These are phyloP conservation scores for Colletotrichum echinochloae DNA, from an alignment of 2,329 filamentous ascomycete genomes.

Conservation along the genomic window DNA sequence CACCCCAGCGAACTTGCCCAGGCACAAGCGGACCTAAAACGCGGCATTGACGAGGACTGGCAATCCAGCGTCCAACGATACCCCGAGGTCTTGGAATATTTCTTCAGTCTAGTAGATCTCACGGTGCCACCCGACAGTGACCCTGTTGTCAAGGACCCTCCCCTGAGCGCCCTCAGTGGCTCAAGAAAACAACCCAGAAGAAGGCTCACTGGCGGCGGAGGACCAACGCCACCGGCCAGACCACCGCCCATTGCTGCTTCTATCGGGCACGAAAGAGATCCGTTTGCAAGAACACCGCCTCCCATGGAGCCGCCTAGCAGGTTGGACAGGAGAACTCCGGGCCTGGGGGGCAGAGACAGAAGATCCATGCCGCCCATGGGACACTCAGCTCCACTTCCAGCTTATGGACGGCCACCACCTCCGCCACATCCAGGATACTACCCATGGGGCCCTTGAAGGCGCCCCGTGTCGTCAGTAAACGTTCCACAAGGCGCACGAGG, in stretches of 20 bases:
- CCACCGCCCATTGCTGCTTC: constrained; percentile 53
- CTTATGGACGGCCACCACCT: constrained; percentile 31
- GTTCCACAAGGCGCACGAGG: background rate
- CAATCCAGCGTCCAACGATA: constrained; percentile 79
- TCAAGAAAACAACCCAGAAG: constrained; percentile 59
- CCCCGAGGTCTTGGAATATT: constrained; percentile 85
- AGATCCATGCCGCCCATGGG: constrained; percentile 32
- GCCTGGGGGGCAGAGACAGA: constrained; percentile 41
- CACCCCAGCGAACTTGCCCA: constrained; percentile 72
- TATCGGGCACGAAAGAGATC: constrained; percentile 48
- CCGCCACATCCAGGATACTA: constrained; percentile 25
- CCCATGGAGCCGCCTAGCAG: constrained; percentile 34
- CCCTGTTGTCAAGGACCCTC: constrained; percentile 68
- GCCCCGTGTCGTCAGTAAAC: background rate
- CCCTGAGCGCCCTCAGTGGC: constrained; percentile 65
- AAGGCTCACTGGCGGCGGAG: constrained; percentile 40
- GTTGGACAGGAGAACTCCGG: constrained; percentile 56
- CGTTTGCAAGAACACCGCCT: constrained; percentile 54
- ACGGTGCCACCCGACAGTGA: constrained; percentile 73
- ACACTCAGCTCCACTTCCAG: constrained; percentile 30
- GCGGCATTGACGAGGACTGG: constrained; percentile 85
- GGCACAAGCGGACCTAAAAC: constrained; percentile 75
- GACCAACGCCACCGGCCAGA: constrained; percentile 30
- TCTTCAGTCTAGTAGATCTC: constrained; percentile 77
- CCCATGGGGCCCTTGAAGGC: constrained; percentile 20